Evolutionary conservation across 441 rosid species (phyloP), one percentile per base, ranked within the genome.

Genomic region (Mallotus japonicus): DNA sequence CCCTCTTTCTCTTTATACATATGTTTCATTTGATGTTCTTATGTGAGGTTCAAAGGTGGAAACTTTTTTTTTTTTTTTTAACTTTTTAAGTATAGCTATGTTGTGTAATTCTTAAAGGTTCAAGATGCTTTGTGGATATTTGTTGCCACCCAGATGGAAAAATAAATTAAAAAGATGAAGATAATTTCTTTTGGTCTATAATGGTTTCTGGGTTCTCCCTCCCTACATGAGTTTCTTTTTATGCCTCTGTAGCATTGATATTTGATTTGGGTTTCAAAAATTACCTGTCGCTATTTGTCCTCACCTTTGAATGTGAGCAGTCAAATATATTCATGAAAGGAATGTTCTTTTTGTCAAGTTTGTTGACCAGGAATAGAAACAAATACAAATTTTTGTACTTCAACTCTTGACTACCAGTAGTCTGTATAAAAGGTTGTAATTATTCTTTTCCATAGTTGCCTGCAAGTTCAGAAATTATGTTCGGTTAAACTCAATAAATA

Each of bases 31-130:
- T 20, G 50, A 16, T 58, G 2, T 64, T 11, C 64, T 19, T n/a
- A 11, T 53, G 51, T 32, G 67, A 11, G 50, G 8, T 56, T 72
- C 42, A 64, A 71, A 50, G 62, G 12, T 11, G 13, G 11, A 16
- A 16, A 5, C 9, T 5, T 16, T 53, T 53, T 11, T 49, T 11
- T 49, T 49, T 49, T 14, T 11, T 24, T 49, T 49, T 42, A 6
- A 6, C 46, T 42, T 44, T 14, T 40, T n/a, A 69, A 70, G 74
- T 58, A 17, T 64, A 11, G 74, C 19, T 63, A 67, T 81, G 42
- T 76, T 49, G 51, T 62, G 59, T 74, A 20, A 47, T 76, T 15
- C 67, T 28, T 28, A 28, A 28, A 28, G 32, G 32, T 28, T 28
- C 32, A 37, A 37, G 40, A 37, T 37, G 55, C 15, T 53, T 67